Conservation (phyloP, 371 early-diverging fungal genomes). For the Mucor saturninus region DNA sequence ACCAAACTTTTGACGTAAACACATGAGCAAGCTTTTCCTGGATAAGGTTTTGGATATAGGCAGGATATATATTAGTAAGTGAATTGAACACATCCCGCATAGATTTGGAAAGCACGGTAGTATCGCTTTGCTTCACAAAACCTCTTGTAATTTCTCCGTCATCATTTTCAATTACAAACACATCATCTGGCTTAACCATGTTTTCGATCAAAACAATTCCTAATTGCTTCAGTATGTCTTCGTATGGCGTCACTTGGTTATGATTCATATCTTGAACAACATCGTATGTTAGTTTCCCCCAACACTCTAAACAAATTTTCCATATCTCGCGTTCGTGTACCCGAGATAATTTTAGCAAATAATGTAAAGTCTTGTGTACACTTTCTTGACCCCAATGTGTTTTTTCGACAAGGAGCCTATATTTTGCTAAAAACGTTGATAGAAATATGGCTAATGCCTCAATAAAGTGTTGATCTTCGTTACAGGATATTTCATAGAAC, state of each 20-base stretch:
- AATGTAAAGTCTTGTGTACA: slow-evolving; percentile 78
- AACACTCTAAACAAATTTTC: slow-evolving; percentile 96
- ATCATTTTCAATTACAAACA: slow-evolving; percentile 97
- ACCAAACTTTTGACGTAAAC: slow-evolving; percentile 50
- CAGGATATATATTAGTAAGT: slow-evolving; percentile 87
- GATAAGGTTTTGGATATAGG: slow-evolving; percentile 64
- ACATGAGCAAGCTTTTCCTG: slow-evolving; percentile 59
- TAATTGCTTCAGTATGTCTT: slow-evolving; percentile 76
- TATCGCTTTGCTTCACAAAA: slow-evolving; percentile 96
- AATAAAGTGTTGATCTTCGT: slow-evolving; percentile 31
- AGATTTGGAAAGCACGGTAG: slow-evolving; percentile 94
- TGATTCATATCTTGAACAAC: slow-evolving; percentile 18
- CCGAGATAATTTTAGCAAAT: slow-evolving; percentile 82
- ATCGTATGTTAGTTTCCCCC: slow-evolving; percentile 71
- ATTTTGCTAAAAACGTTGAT: slow-evolving; percentile 78
- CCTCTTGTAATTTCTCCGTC: slow-evolving; percentile 99
- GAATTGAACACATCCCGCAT: slow-evolving; percentile 96
- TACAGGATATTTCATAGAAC: not conserved
- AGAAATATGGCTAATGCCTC: slow-evolving; percentile 60
- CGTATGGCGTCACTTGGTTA: slow-evolving; percentile 57
- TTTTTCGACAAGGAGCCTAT: slow-evolving; percentile 70
- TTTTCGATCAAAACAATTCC: slow-evolving; percentile 90
- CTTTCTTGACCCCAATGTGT: slow-evolving; percentile 57
- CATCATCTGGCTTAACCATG: slow-evolving; percentile 97
- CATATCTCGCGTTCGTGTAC: slow-evolving; percentile 95